phyloP scores from a whole-genome alignment of 768 basidiomycete genomes.

The Rhizopogon vinicolor region DNA sequence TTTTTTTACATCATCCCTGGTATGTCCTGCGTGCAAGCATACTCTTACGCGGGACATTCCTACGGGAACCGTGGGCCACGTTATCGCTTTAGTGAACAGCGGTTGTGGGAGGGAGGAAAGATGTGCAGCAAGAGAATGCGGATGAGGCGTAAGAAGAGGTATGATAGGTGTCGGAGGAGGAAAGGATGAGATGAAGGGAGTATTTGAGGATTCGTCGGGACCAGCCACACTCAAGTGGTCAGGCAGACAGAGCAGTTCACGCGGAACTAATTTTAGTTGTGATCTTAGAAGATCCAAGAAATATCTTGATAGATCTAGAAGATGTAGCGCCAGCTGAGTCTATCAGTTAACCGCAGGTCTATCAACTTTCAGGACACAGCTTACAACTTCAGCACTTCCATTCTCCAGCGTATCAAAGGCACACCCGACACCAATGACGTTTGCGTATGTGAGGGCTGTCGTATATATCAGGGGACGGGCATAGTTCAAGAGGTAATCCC shows the following conservation, averaged over 20 bases:
- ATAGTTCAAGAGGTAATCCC: slow-evolving; percentile 88
- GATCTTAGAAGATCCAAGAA: slow-evolving; percentile 29
- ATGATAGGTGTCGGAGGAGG: slow-evolving; percentile 67
- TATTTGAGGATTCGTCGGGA: background rate
- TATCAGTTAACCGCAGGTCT: slow-evolving; percentile 20
- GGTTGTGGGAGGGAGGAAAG: slow-evolving; percentile 8
- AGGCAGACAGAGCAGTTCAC: slow-evolving; percentile 21
- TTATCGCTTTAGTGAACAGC: slow-evolving; percentile 72
- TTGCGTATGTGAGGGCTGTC: slow-evolving; percentile 75
- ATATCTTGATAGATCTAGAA: slow-evolving; percentile 19
- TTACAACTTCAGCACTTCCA: slow-evolving; percentile 54
- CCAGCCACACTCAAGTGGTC: slow-evolving; percentile 9
- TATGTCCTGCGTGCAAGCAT: slow-evolving; percentile 83
- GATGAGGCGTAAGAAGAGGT: slow-evolving; percentile 73
- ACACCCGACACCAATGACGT: slow-evolving; percentile 68
- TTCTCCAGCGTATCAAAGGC: slow-evolving; percentile 77
- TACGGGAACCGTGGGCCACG: slow-evolving; percentile 86
- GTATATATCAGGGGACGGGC: slow-evolving; percentile 90
- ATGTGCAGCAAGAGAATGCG: slow-evolving; percentile 64
- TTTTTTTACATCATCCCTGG: slow-evolving; percentile 52
- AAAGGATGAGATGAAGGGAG: background rate
- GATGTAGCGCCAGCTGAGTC: slow-evolving; percentile 28
- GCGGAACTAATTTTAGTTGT: slow-evolving; percentile 24
- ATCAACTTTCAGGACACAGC: background rate
- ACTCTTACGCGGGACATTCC: slow-evolving; percentile 82